These are phyloP conservation scores for Calonectria honghensis DNA, from an alignment of 2,329 filamentous ascomycete genomes.

Conservation along the genomic window DNA sequence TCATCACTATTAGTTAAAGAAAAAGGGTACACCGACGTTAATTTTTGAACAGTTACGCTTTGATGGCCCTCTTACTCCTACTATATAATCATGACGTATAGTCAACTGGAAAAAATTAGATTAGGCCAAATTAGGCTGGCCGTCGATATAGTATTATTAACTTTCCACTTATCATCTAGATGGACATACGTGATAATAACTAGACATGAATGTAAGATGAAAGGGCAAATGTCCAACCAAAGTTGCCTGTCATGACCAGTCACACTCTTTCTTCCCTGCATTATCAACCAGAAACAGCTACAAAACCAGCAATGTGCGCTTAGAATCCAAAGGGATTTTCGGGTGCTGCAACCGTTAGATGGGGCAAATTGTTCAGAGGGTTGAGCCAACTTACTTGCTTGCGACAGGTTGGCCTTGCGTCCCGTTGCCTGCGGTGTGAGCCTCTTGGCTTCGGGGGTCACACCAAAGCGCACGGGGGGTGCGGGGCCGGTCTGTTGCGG, in stretches of 20 bases:
- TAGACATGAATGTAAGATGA: conserved; percentile 52
- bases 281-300: conserved; percentile 37
- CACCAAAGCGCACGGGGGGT: conserved; percentile 92
- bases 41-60: not conserved
- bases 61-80: not conserved
- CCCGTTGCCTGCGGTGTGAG: conserved; percentile 91
- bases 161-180: conserved; percentile 46
- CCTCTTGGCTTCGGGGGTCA: conserved; percentile 82
- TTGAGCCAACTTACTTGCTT: conserved; percentile 88
- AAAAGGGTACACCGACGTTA: not conserved
- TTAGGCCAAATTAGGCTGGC: conserved; percentile 38
- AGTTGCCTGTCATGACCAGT: conserved; percentile 27
- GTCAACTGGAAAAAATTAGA: conserved; percentile 48
- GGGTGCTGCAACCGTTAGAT: conserved; percentile 63
- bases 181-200: conserved; percentile 46
- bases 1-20: not conserved
- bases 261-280: conserved; percentile 35
- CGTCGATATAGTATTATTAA: conserved; percentile 54
- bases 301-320: conserved; percentile 35
- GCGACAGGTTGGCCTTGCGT: conserved; percentile 89
- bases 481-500: conserved; percentile 78
- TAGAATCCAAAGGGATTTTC: conserved; percentile 74
- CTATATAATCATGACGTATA: not conserved
- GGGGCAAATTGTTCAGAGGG: not conserved
- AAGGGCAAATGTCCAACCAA: conserved; percentile 52